phyloP scores from a whole-genome alignment of 257 asterid species.

The Anisodus tanguticus region DNA sequence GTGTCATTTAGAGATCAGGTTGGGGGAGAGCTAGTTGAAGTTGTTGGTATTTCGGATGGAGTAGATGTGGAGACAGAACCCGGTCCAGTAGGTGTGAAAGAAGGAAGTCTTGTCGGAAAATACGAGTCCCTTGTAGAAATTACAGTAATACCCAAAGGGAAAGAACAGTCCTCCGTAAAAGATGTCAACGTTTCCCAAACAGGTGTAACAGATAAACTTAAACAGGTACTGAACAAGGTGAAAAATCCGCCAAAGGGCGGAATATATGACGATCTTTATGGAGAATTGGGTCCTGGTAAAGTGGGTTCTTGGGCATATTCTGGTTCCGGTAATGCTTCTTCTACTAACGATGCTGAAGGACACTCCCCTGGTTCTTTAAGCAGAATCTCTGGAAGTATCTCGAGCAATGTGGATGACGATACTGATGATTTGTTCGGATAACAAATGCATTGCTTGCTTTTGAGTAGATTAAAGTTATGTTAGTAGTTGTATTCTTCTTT shows the following conservation, averaged over 20 bases:
- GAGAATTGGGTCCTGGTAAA: slow-evolving; percentile 72
- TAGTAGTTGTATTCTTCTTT: neutral
- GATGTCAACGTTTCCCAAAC: slow-evolving; percentile 54
- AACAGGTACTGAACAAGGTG: slow-evolving; percentile 83
- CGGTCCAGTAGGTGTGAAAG: slow-evolving; percentile 92
- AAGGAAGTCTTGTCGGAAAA: slow-evolving; percentile 98
- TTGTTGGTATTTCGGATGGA: slow-evolving; percentile 92
- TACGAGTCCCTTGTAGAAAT: slow-evolving; percentile 89
- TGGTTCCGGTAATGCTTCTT: slow-evolving; percentile 46
- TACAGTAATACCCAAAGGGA: slow-evolving; percentile 88
- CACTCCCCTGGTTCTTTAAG: slow-evolving; percentile 37
- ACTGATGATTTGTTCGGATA: slow-evolving; percentile 85
- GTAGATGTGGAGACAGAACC: slow-evolving; percentile 96
- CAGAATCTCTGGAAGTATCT: slow-evolving; percentile 44
- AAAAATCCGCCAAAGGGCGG: slow-evolving; percentile 80
- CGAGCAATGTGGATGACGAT: slow-evolving; percentile 53
- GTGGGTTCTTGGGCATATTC: slow-evolving; percentile 90
- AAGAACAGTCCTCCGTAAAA: slow-evolving; percentile 56
- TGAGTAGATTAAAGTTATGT: neutral
- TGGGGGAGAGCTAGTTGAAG: slow-evolving; percentile 85
- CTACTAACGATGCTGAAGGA: slow-evolving; percentile 45
- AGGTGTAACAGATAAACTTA: slow-evolving; percentile 84
- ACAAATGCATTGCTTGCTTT: slow-evolving; percentile 28
- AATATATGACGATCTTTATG: slow-evolving; percentile 88
- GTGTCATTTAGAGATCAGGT: slow-evolving; percentile 88